phyloP scores from a whole-genome alignment of 805 yeast species.

The Candida chilensis region DNA sequence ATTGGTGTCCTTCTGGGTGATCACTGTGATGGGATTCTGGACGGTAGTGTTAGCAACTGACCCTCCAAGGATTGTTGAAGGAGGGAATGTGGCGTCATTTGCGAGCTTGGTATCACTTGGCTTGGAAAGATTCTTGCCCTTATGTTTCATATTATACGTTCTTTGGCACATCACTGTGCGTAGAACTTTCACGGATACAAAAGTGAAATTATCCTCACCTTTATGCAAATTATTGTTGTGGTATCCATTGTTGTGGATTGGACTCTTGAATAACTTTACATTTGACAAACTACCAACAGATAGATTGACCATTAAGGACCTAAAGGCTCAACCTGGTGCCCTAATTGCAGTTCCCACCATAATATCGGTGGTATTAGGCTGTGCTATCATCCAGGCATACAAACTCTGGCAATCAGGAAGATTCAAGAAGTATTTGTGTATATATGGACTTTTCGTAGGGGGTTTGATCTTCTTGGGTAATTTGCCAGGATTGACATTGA shows the following conservation, averaged over 20 bases:
- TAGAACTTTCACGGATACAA: slow-evolving; percentile 34
- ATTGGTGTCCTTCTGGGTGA: slow-evolving; percentile 42
- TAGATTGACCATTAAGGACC: slow-evolving; percentile 63
- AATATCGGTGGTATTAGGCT: slow-evolving; percentile 30
- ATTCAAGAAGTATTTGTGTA: slow-evolving; percentile 45
- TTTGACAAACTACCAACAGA: slow-evolving; percentile 88
- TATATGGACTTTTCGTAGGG: slow-evolving; percentile 38
- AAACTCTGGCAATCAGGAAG: slow-evolving; percentile 73
- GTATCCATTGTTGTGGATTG: slow-evolving; percentile 81
- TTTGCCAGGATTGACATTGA: slow-evolving; percentile 60
- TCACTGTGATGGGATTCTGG: slow-evolving; percentile 70
- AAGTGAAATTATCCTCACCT: slow-evolving; percentile 18
- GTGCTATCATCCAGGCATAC: slow-evolving; percentile 68
- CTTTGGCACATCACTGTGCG: slow-evolving; percentile 52
- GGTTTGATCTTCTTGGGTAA: slow-evolving; percentile 34
- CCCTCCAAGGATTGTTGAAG: slow-evolving; percentile 61
- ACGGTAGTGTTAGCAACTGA: slow-evolving; percentile 68
- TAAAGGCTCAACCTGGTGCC: slow-evolving; percentile 73
- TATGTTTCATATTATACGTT: slow-evolving; percentile 60
- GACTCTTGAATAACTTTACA: slow-evolving; percentile 76
- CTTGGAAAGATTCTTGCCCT: slow-evolving; percentile 66
- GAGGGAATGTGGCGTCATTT: slow-evolving; percentile 39
- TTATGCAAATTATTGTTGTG: slow-evolving; percentile 44
- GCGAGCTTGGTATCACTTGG: slow-evolving; percentile 64
- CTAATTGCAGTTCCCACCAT: slow-evolving; percentile 51